Percentiles rank a stretch among this genome's conserved stretches.
Conservation (phyloP, 495 filamentous ascomycete species). For the Annulohypoxylon bovei region DNA sequence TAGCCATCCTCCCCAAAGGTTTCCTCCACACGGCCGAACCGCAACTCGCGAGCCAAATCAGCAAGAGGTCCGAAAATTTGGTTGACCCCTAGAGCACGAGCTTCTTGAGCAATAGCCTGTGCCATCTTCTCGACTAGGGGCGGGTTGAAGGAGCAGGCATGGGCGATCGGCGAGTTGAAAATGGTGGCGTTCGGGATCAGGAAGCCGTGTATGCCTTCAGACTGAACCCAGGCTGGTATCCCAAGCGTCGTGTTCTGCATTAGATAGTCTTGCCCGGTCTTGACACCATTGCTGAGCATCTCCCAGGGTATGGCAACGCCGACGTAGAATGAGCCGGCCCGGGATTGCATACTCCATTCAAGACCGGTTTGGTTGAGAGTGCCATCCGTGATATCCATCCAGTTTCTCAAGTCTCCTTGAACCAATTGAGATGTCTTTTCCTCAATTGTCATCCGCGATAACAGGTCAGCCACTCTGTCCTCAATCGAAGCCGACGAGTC, state of each 20-base stretch:
- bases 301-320: conserved; percentile 71
- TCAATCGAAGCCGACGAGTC: conserved; percentile 68
- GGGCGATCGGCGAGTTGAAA: conserved; percentile 77
- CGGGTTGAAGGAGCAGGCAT: conserved; percentile 72
- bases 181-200: conserved; percentile 76
- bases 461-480: conserved; percentile 68
- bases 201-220: conserved; percentile 77
- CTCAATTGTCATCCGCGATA: conserved; percentile 74
- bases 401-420: conserved; percentile 76
- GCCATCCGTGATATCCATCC: conserved; percentile 68
- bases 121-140: conserved; percentile 70
- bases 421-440: conserved; percentile 76
- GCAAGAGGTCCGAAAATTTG: conserved; percentile 75
- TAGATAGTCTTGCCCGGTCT: conserved; percentile 71
- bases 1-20: conserved; percentile 72
- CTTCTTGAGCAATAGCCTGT: conserved; percentile 66
- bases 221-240: conserved; percentile 75
- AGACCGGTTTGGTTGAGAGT: conserved; percentile 71
- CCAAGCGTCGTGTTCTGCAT: conserved; percentile 70
- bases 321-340: conserved; percentile 74
- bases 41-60: conserved; percentile 72
- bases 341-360: conserved; percentile 68
- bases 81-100: conserved; percentile 69
- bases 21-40: conserved; percentile 77
- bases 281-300: conserved; percentile 67